Base-by-base conservation (phyloP, 2,329 filamentous ascomycete species). In the Helicocarpus griseus region DNA sequence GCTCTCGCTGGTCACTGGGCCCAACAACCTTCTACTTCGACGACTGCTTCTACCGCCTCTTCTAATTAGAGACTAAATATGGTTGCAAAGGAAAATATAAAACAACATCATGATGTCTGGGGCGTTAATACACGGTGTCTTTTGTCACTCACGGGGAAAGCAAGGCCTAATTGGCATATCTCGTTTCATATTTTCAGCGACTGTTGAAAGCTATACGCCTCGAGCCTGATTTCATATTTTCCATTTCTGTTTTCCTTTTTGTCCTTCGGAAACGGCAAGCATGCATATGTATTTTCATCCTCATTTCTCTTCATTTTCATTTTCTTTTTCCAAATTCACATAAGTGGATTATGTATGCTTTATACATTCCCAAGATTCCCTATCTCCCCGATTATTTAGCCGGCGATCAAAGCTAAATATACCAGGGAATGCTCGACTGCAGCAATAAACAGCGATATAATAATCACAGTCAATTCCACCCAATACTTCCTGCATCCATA, bases 1-100 rank as follows among this genome's bases (percentile, higher is more conserved):
- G 73, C 73, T 11, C 60, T 71, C 35, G 68, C 69, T 21, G 68
- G 71, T 51, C 67, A 72, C 58, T 70, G 70, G 71, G 64, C 66
- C 46, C 66, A 69, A 56, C 66, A 68, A 39, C 49, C 52, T 7
- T 28, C 22, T 50, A 28, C 35, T 33, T 47, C 47, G 53, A 53
- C 52, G 51, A 55, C 51, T 60, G 54, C 58, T 51, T 50, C 45
- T 45, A 48, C 41, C 43, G 11, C 44, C 5, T 11, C 44, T 47
- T 35, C 44, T 17, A 47, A 22, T 47, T 47, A 47, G 35, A 49
- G n/a, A 8, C 17, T 36, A 22, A 26, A 19, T 17, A 14, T 14
- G 24, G n/a, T 17, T 24, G 7, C 45, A 4, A 49, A 2, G 19
- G 35, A n/a, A 29, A 21, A 38, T 5, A n/a, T n/a, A n/a, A n/a